A percentile compares a stretch with the other conserved stretches of the same genome.
phyloP scores from a whole-genome alignment of 169 alveolate genomes.

The Eimeria brunetti region DNA sequence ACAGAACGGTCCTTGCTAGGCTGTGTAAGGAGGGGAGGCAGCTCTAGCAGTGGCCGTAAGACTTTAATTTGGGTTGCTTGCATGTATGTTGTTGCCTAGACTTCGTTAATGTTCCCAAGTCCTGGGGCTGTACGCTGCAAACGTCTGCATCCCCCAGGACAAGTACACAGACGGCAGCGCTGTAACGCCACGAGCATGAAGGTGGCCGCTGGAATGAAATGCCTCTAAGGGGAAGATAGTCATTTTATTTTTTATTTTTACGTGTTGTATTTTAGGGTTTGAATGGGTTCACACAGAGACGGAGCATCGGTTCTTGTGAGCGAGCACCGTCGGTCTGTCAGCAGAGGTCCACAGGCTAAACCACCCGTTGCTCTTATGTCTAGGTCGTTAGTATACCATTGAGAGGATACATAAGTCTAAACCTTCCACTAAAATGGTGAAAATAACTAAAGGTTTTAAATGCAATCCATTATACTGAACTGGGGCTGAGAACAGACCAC shows the following conservation, averaged over 20 bases:
- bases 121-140: neutral
- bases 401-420: neutral
- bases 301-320: neutral
- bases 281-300: neutral
- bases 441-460: neutral
- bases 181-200: neutral
- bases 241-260: neutral
- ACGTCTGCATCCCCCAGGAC: neutral
- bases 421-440: neutral
- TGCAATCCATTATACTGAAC: neutral
- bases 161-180: neutral
- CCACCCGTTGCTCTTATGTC: neutral
- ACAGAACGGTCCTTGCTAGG: neutral
- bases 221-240: neutral
- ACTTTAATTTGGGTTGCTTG: neutral
- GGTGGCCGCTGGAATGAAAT: neutral
- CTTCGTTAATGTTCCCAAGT: neutral
- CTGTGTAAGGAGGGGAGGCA: neutral
- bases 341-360: neutral
- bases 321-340: neutral
- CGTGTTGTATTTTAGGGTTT: neutral
- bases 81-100: neutral
- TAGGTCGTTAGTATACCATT: neutral
- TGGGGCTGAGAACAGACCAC: neutral
- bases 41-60: neutral